A percentile compares a stretch with the other conserved stretches of the same genome.
Evolutionary conservation across 2,329 filamentous ascomycete genomes (phyloP).

Genomic region (Graphium sp.): DNA sequence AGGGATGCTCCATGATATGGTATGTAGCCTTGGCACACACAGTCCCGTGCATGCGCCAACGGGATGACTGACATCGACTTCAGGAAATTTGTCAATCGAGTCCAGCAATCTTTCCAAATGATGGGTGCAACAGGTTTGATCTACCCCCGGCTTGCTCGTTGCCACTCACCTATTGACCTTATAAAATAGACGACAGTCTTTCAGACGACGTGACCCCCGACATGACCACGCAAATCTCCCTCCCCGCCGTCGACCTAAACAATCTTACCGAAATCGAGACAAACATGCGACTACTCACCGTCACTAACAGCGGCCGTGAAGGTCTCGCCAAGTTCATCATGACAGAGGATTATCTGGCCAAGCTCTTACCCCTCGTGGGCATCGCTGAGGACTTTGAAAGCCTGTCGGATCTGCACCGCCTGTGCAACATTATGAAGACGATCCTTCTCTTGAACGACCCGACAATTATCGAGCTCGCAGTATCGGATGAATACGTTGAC

Average conservation of each 20-base stretch:
- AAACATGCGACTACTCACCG: slow-evolving; percentile 63
- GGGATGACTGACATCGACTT: slow-evolving; percentile 7
- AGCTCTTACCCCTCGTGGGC: slow-evolving; percentile 70
- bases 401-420: slow-evolving; percentile 65
- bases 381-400: slow-evolving; percentile 87
- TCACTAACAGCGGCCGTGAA: slow-evolving; percentile 61
- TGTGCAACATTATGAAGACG: slow-evolving; percentile 97
- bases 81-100: slow-evolving; percentile 81
- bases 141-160: background rate
- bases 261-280: slow-evolving; percentile 74
- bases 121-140: slow-evolving; percentile 43
- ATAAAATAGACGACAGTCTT: slow-evolving; percentile 54
- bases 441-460: slow-evolving; percentile 91
- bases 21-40: slow-evolving; percentile 19
- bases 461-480: slow-evolving; percentile 81
- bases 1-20: slow-evolving; percentile 89
- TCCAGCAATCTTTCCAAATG: slow-evolving; percentile 57
- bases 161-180: background rate
- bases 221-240: slow-evolving; percentile 47
- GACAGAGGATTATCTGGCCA: slow-evolving; percentile 70
- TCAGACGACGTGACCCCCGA: slow-evolving; percentile 78
- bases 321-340: slow-evolving; percentile 78
- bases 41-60: background rate
- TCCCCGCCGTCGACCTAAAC: slow-evolving; percentile 66
- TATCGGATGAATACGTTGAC: slow-evolving; percentile 75